A percentile compares a stretch with the other conserved stretches of the same genome.
Conservation (phyloP, 2,329 filamentous ascomycete genomes). For the Epichloe typhina region DNA sequence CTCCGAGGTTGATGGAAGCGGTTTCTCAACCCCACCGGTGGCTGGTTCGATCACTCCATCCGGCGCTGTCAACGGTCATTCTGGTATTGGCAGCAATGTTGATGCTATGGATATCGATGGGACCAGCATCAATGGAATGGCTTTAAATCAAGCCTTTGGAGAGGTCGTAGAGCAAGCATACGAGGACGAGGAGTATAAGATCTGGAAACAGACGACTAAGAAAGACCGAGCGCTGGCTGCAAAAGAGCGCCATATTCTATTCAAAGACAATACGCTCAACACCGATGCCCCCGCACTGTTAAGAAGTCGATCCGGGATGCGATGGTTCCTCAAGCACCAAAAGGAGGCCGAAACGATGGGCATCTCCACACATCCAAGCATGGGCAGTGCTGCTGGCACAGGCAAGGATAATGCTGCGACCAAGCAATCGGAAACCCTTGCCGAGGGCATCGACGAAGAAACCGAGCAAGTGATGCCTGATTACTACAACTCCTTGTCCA, state of each 20-base stretch:
- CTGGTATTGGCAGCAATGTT: constrained; percentile 57
- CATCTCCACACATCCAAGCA: constrained; percentile 20
- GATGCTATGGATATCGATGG: constrained; percentile 84
- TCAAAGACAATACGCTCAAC: constrained; percentile 75
- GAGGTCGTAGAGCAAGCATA: constrained; percentile 62
- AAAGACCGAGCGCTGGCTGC: constrained; percentile 81
- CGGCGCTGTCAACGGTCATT: constrained; percentile 52
- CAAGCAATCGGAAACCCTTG: constrained; percentile 58
- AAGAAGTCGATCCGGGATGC: constrained; percentile 77
- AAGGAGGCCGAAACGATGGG: constrained; percentile 49
- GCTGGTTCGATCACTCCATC: constrained; percentile 62
- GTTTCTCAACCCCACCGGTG: constrained; percentile 69
- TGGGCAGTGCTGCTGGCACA: constrained; percentile 25
- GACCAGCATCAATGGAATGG: constrained; percentile 53
- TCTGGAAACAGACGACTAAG: constrained; percentile 98
- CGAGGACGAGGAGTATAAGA: constrained; percentile 89
- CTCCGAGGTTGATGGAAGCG: constrained; percentile 74
- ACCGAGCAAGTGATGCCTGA: constrained; percentile 78
- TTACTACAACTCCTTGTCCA: constrained; percentile 81
- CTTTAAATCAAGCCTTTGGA: constrained; percentile 48
- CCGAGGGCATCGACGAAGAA: constrained; percentile 88
- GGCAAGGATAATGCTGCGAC: constrained; percentile 32
- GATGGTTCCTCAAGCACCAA: constrained; percentile 70
- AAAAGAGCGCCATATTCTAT: constrained; percentile 74
- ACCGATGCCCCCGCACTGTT: constrained; percentile 77